Percentiles rank a stretch among this genome's conserved stretches.
Conservation (phyloP, 495 filamentous ascomycete genomes). For the Venustampulla echinocandica region DNA sequence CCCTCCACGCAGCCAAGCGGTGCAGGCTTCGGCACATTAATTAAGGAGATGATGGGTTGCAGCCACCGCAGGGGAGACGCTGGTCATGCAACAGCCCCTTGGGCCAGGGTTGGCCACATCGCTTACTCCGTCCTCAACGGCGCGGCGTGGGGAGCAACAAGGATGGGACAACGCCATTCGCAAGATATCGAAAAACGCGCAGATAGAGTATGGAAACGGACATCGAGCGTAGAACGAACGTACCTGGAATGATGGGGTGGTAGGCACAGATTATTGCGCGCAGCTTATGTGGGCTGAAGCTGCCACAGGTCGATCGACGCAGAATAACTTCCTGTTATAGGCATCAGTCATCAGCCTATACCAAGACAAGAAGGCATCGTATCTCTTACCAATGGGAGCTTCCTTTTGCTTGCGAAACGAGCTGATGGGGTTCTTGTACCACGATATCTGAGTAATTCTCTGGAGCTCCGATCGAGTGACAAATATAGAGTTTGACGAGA, state of each 20-base stretch:
- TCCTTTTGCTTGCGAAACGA: no score
- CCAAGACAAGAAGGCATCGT: no score
- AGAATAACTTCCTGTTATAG: no score
- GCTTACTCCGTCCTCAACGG: conserved; percentile 11
- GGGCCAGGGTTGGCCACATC: conserved; percentile 17
- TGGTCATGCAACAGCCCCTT: conserved; percentile 19
- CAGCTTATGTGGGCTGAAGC: no score
- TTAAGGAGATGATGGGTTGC: conserved; percentile 23
- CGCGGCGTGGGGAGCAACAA: conserved; percentile 4
- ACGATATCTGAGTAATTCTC: no score
- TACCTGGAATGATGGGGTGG: conserved; percentile 9
- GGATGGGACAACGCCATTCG: conserved; percentile 14
- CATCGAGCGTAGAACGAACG: no score
- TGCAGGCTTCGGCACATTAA: conserved; percentile 24
- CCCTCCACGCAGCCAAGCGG: conserved; percentile 5
- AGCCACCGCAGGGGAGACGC: conserved; percentile 10
- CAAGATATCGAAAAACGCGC: conserved; percentile 11
- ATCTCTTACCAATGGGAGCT: no score
- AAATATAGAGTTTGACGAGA: conserved; percentile 1
- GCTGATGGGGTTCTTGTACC: no score
- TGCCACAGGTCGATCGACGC: no score
- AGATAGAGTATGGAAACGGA: conserved; percentile 2
- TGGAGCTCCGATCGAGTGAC: no score
- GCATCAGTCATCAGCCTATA: no score
- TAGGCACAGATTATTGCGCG: conserved; percentile 2